Percentiles rank a stretch among this genome's conserved stretches.
Evolutionary conservation across 108 stramenopile genomes (phyloP).

Genomic region (Discostella pseudostelligera): DNA sequence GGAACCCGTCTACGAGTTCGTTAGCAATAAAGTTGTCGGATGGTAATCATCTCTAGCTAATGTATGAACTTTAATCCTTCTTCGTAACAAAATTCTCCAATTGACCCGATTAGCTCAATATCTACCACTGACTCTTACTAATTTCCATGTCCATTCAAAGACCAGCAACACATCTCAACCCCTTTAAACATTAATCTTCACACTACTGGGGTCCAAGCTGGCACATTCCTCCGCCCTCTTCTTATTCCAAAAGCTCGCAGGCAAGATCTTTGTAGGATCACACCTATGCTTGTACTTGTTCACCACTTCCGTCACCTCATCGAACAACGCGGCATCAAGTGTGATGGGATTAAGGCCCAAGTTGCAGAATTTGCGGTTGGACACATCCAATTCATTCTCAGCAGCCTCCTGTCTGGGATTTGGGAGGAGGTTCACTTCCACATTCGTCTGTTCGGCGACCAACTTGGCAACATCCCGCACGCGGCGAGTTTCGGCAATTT

Average conservation of each 20-base stretch:
- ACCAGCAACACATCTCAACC: not conserved
- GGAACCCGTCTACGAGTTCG: too few species aligned
- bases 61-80: too few species aligned
- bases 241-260: constrained; percentile 96
- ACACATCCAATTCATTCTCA: constrained; percentile 97
- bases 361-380: constrained; percentile 93
- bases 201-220: constrained; percentile 63
- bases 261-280: constrained; percentile 89
- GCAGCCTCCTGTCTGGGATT: constrained; percentile 98
- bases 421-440: constrained; percentile 88
- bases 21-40: too few species aligned
- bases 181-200: constrained; percentile 56
- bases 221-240: constrained; percentile 86
- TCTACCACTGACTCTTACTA: too few species aligned
- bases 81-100: too few species aligned
- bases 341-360: constrained; percentile 92
- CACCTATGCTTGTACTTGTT: constrained; percentile 93
- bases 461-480: constrained; percentile 94
- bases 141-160: too few species aligned
- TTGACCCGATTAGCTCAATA: too few species aligned
- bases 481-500: constrained; percentile 95
- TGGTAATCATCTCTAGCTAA: too few species aligned
- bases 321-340: constrained; percentile 86
- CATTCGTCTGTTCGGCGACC: constrained; percentile 90
- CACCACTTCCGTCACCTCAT: constrained; percentile 93